Conservation (phyloP, 768 basidiomycete genomes). For the Candolleomyces aberdarensis region DNA sequence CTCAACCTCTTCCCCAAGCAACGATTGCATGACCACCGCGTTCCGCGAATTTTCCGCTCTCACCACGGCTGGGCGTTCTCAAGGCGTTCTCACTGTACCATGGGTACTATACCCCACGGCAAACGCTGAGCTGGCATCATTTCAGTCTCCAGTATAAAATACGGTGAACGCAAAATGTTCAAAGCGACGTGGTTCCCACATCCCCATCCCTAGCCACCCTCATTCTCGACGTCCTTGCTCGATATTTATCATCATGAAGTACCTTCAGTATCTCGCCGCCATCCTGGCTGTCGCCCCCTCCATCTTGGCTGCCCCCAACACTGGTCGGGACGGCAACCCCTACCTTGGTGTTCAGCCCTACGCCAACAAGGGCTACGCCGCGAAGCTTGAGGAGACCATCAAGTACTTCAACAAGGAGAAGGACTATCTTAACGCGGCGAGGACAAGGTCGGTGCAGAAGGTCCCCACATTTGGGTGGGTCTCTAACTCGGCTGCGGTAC, state of each 20-base stretch:
- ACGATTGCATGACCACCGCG: background rate
- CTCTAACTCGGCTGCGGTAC: constrained; percentile 7
- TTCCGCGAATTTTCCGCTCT: constrained; percentile 1
- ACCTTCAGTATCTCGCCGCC: constrained; percentile 6
- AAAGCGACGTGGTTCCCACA: too few species aligned
- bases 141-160: too few species aligned
- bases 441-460: constrained; percentile 14
- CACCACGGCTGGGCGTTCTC: background rate
- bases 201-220: background rate
- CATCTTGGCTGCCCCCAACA: background rate
- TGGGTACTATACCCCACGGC: too few species aligned
- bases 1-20: too few species aligned
- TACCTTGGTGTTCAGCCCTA: constrained; percentile 13
- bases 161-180: too few species aligned
- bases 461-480: constrained; percentile 22
- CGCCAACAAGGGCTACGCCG: constrained; percentile 16
- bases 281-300: background rate
- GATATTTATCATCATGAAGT: constrained; percentile 4
- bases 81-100: background rate
- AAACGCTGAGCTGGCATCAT: too few species aligned
- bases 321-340: constrained; percentile 12
- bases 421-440: constrained; percentile 15
- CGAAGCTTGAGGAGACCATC: constrained; percentile 17
- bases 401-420: constrained; percentile 11
- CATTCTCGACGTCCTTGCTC: background rate